Percentiles rank a stretch among this genome's conserved stretches.
Evolutionary conservation across 1,284 basidiomycete species (phyloP).

Genomic region (Vanrija humicola): DNA sequence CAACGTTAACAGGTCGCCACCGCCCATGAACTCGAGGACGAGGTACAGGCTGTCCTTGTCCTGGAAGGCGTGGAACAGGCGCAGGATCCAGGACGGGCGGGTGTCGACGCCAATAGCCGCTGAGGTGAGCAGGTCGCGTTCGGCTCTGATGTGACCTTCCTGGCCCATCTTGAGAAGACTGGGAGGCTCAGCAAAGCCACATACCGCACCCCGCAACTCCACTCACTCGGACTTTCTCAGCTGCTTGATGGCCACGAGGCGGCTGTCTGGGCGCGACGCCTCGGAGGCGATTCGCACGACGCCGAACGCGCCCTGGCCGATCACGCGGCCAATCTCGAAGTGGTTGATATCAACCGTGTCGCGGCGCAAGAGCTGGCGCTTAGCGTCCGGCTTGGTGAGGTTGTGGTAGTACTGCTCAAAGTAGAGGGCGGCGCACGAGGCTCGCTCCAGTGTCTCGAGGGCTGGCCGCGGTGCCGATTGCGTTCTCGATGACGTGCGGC

Average conservation of each 20-base stretch:
- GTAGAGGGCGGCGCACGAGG: slow-evolving; percentile 85
- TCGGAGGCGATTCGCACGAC: slow-evolving; percentile 91
- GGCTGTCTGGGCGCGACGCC: slow-evolving; percentile 58
- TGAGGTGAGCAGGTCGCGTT: slow-evolving; percentile 45
- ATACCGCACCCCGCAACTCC: slow-evolving; percentile 5
- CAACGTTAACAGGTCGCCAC: slow-evolving; percentile 90
- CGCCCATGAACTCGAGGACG: slow-evolving; percentile 91
- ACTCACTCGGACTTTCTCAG: slow-evolving; percentile 76
- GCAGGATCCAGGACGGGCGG: slow-evolving; percentile 77
- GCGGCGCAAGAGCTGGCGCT: not conserved
- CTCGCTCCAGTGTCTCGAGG: slow-evolving; percentile 84
- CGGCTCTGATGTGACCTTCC: slow-evolving; percentile 62
- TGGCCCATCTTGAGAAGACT: slow-evolving; percentile 94
- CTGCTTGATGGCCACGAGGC: slow-evolving; percentile 96
- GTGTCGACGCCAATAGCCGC: slow-evolving; percentile 11
- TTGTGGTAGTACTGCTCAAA: slow-evolving; percentile 96
- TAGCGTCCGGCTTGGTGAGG: slow-evolving; percentile 49
- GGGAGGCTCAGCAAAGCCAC: slow-evolving; percentile 4
- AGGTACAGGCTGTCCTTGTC: slow-evolving; percentile 90
- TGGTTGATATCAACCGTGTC: slow-evolving; percentile 76
- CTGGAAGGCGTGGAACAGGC: slow-evolving; percentile 71
- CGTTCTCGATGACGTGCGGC: no score
- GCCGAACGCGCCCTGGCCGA: slow-evolving; percentile 96
- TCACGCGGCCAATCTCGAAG: slow-evolving; percentile 87
- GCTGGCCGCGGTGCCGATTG: slow-evolving; percentile 58